Evolutionary conservation across 2,329 filamentous ascomycete genomes (phyloP), one percentile per base, ranked within the genome.

Genomic region (Penicillium sp.): DNA sequence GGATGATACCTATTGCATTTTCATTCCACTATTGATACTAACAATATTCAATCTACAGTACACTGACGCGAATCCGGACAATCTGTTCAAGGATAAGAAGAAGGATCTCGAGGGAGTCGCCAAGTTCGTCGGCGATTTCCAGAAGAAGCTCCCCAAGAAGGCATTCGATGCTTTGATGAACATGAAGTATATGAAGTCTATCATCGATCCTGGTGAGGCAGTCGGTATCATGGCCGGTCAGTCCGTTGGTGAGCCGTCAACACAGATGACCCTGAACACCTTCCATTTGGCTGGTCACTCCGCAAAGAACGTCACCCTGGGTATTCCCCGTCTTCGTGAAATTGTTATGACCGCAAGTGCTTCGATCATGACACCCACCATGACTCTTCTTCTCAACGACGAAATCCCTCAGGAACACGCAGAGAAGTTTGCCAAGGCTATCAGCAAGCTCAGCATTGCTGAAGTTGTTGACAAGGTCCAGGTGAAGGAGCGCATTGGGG

Each of bases 251-350:
- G 96, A 99, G 72, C 95, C 96, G 9, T 97, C 93, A 2, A 99
- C 95, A 11, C 95, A 99, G 75, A 99, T 99, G 96, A 99, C 96
- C 8, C 80, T 99, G 54, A 99, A 99, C 78, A 99, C 96, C 27
- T 99, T 99, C 85, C 95, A 99, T 84, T 90, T 99, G 85, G 95
- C 95, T 75, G 95, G 95, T 70, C 93, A 98, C 81, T 93, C 95
- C 21, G 89, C 95, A 29, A 98, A 97, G 82, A 99, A 99, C 84
- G 96, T 99, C 71, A 99, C 95, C 0, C 85, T 97, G 21, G 95
- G 95, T 90, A 98, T 99, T 71, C 95, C 95, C 57, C 91, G 95
- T 78, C 84, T 99, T 21, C 85, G 95, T 79, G 95, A 99, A 83
- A 97, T 99, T 68, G 85, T 99, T 63, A 99, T 99, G 95, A 98